phyloP scores from a whole-genome alignment of 2,329 filamentous ascomycete genomes.

The Ophiostoma angusticollis region DNA sequence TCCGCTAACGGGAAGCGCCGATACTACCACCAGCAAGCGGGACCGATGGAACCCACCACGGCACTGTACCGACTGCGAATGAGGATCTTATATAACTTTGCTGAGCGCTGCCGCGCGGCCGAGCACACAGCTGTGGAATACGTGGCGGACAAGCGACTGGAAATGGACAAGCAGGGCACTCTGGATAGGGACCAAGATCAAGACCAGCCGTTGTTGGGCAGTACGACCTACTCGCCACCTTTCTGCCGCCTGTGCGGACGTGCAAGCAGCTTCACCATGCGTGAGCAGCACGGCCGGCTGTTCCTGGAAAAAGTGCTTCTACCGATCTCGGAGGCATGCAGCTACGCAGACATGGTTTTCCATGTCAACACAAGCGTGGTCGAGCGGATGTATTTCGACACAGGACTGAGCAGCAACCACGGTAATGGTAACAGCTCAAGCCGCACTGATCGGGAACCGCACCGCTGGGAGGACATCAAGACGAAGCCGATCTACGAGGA shows the following conservation, averaged over 20 bases:
- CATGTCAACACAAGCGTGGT: conserved; percentile 9
- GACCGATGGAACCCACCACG: conserved; percentile 7
- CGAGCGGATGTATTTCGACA: conserved; percentile 8
- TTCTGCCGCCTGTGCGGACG: neutral
- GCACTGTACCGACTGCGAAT: conserved; percentile 9
- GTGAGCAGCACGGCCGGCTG: conserved; percentile 10
- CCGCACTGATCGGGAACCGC: neutral
- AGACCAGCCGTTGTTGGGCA: neutral
- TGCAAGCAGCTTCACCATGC: conserved; percentile 10
- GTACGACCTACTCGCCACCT: neutral
- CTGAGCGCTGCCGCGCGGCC: conserved; percentile 4
- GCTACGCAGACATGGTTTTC: conserved; percentile 7
- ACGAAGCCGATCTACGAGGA: conserved; percentile 10
- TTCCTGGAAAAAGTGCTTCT: conserved; percentile 12
- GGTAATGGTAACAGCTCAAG: too few species aligned
- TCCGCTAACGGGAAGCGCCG: neutral
- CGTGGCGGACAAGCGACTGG: neutral
- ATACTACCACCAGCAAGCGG: neutral
- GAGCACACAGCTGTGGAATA: neutral
- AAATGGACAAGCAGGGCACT: too few species aligned
- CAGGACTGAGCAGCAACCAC: too few species aligned
- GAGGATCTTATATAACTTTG: conserved; percentile 11
- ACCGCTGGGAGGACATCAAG: conserved; percentile 1
- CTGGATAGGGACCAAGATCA: neutral
- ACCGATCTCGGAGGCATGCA: conserved; percentile 4